phyloP scores from a whole-genome alignment of 306 rosid genomes.

The Lagenaria siceraria region DNA sequence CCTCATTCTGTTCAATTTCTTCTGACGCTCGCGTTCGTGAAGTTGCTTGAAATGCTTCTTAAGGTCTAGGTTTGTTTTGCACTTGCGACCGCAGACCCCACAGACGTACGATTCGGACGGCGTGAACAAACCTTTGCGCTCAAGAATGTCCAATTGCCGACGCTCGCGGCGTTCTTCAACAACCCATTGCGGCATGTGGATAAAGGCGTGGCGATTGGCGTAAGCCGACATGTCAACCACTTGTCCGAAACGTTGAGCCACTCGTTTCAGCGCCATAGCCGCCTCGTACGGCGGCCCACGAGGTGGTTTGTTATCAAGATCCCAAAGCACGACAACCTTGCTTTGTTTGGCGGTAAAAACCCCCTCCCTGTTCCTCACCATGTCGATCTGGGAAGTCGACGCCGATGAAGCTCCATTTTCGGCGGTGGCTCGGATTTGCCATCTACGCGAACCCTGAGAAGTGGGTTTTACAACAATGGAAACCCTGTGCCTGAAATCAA shows the following conservation, averaged over 20 bases:
- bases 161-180: constrained; percentile 45
- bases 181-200: constrained; percentile 69
- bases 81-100: constrained; percentile 56
- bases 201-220: constrained; percentile 74
- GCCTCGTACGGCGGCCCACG: constrained; percentile 79
- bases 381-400: constrained; percentile 47
- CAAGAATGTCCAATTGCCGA: constrained; percentile 39
- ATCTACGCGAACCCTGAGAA: background rate
- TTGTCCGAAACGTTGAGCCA: constrained; percentile 48
- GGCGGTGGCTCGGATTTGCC: constrained; percentile 16
- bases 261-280: constrained; percentile 46
- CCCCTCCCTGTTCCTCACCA: constrained; percentile 60
- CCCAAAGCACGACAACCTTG: constrained; percentile 77
- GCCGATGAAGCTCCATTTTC: constrained; percentile 8
- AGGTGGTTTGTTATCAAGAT: constrained; percentile 91
- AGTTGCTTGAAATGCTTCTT: constrained; percentile 61
- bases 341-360: constrained; percentile 38
- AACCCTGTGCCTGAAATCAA: constrained; percentile 7
- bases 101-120: constrained; percentile 52
- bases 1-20: constrained; percentile 40
- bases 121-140: constrained; percentile 37
- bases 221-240: constrained; percentile 65
- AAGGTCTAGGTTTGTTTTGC: constrained; percentile 44
- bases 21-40: constrained; percentile 64
- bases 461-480: constrained; percentile 7